Evolutionary conservation across 1,139 yeast species (phyloP), one percentile per base, ranked within the genome.

Genomic region (Barnettozyma hawaiiensis): DNA sequence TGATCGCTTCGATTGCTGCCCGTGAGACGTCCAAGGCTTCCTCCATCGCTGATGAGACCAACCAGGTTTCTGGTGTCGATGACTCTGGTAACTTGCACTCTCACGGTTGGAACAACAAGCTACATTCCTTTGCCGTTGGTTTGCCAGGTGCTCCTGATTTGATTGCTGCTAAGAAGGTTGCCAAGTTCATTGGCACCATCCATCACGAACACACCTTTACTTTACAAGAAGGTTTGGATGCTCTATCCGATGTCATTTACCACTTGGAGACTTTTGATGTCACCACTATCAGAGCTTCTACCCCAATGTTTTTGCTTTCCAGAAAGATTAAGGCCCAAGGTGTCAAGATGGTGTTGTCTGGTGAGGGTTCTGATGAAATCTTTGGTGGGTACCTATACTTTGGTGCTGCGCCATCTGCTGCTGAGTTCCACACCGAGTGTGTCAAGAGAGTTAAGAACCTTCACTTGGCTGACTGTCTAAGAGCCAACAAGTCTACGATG

Each of bases 401-500:
- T 62, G 97, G 97, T 43, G 81, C 85, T 60, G 99, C 99, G 43
- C 99, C 99, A 58, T 73, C 83, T 46, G 82, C 96, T 41, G 72
- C 71, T 47, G 97, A 85, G 57, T 92, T 92, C 87, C 98, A 92
- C 68, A 73, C 80, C 52, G 99, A 92, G 71, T 85, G 95, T 69
- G 96, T 94, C 49, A 73, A 83, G 70, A 79, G 99, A 66, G 97
- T 92, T 58, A 87, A 92, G 76, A 90, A 92, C 90, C 76, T 92
- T 69, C 97, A 92, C 68, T 81, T 81, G 58, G 90, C 98, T 50
- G 98, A 92, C 71, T 90, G 97, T 73, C 74, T 92, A 64, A 84
- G 99, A 68, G 99, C 99, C 55, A 92, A 92, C 86, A 92, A 92
- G 72, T 90, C 97, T 28, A 92, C 99, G 50, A 86, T 92, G 97